Evolutionary conservation across 2,329 filamentous ascomycete species (phyloP), one percentile per base, ranked within the genome.

Genomic region (Capronia americana): DNA sequence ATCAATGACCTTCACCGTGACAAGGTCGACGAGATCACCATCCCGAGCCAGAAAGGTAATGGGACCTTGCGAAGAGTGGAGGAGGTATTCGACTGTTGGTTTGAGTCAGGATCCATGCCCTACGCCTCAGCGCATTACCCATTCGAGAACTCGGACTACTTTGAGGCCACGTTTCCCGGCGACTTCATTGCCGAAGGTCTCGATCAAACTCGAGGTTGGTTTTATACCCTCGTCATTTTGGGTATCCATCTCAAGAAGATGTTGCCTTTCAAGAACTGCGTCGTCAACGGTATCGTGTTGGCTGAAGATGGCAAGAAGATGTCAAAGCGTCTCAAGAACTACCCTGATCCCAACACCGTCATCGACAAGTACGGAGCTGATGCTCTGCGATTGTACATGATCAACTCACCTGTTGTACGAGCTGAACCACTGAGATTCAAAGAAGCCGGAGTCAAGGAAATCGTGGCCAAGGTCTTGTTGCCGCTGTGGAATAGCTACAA

Each of bases 271-370:
- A 88, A 93, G 79, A 96, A 96, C 76, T 94, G 91, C 73, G 90
- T 96, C 10, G 92, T 95, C 71, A 96, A 95, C 75, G 92, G 92
- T 57, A 93, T 96, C 65, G 92, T 96, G 8, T 84, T 96, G 30
- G 92, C 92, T 0, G 92, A 95, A 76, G 92, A 96, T 74, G 92
- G 92, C 64, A 96, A 96, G 84, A 96, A 96, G 83, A 96, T 96
- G 92, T 95, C 92, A 12, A 96, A 96, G 79, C 88, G 92, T 48
- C 84, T 96, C 56, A 94, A 96, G 81, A 96, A 96, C 78, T 96
- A 95, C 77, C 92, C 92, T 0, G 92, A 96, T 73, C 92, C 92
- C 4, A 83, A 81, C 62, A 82, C 91, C 53, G 86, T 96, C 70
- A 93, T 96, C 83, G 81, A 89, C 67, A 90, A 90, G 76, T 94